Evolutionary conservation across 225 moss, liverwort and hornwort species (phyloP), one percentile per base, ranked within the genome.

Genomic region (Pseudisothecium myosuroides): DNA sequence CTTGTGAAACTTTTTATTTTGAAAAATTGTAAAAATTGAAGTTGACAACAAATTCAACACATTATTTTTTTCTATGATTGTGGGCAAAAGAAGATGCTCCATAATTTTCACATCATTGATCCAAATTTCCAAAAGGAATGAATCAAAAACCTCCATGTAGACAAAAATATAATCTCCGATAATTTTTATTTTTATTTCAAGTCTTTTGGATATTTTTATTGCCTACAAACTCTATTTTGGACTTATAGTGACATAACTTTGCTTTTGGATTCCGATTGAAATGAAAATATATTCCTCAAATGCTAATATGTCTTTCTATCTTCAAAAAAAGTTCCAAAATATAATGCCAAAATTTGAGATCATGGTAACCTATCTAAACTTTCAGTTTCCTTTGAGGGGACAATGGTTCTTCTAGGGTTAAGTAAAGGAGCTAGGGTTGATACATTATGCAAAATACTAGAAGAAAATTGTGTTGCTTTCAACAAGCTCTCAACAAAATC

Each of bases 261-360:
- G 5, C 9, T 72, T 5, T 31, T 10, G 11, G 18, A 0, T 1
- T 18, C 4, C 0, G 0, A 29, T 47, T 29, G 11, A 74, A 74
- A 47, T 18, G 6, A 16, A 47, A 47, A 47, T 74, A 31, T 5
- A 45, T 29, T 29, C 4, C 0, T 4, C 6, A 1, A 28, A 45
- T 17, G 10, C 10, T 28, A 28, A 16, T 27, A 43, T 17, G 0
- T 8, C 11, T 21, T 76, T 50, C 12, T 7, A 31, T 50, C 76
- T 13, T 76, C 1, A 7, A 34, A 31, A 76, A 34, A 6, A 2
- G 1, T 0, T 32, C 12, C 12, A 12, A 19, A 31, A 47, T 18
- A 50, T 11, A 2, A 32, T 75, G 19, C 11, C 12, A 20, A 50
- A 50, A 20, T 12, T 12, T 50, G 20, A 75, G 7, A 20, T 32